Base-by-base conservation (phyloP, 2,329 filamentous ascomycete species). In the Harringtonia aguacate region DNA sequence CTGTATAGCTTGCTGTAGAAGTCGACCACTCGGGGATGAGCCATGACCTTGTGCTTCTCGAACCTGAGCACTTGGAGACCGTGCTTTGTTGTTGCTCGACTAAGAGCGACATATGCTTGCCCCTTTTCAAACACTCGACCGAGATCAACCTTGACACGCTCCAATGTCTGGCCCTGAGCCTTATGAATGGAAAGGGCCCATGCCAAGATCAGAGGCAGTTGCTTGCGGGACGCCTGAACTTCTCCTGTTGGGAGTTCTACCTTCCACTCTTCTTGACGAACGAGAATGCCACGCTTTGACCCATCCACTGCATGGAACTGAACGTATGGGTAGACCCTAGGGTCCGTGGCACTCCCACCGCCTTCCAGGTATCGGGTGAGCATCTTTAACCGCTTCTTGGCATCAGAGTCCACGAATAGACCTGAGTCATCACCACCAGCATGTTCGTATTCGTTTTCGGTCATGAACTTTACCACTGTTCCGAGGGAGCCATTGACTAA, bases 101-200 rank as follows among this genome's bases (percentile, higher is more conserved):
- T 94, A 14, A 98, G 77, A 41, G 92, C 92, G 41, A 98, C 92
- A 58, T 98, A 98, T 7, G 92, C 92, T 61, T 98, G 92, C 0
- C 92, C 92, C 62, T 95, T 95, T 60, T 98, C 92, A 55, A 98
- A 98, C 1, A 95, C 86, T 49, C 79, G 84, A 27, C 87, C 85
- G 1, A 98, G 71, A 58, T 98, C 88, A 22, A 98, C 92, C 58
- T 94, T 94, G 47, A 98, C 92, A 41, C 90, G 75, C 57, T 94
- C 88, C 22, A 95, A 68, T 1, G 90, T 97, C 61, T 97, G 90
- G 2, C 90, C 90, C 60, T 97, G 90, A 1, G 92, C 92, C 64
- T 98, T 98, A 69, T 98, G 92, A 47, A 98, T 98, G 1, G 88
- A 95, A 18, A 98, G 67, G 2, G 92, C 92, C 92, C 92, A 98